Base-by-base conservation (phyloP, 352 stramenopile genomes). In the Pythium rishiriense region DNA sequence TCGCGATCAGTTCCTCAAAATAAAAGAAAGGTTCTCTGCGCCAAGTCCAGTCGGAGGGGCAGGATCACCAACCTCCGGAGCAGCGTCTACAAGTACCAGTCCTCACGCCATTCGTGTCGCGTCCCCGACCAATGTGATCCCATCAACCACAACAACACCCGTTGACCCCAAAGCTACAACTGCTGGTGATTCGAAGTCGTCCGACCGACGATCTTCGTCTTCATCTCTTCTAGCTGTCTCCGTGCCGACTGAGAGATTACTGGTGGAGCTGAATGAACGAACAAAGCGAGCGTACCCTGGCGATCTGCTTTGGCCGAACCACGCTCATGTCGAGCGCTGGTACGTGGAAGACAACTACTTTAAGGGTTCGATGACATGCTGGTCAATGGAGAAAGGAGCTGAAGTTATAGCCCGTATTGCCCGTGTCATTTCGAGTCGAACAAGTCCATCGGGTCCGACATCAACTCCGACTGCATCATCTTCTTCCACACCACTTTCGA, bases 1-100 rank as follows among this genome's bases (percentile, higher is more conserved):
- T 8, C 89, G 88, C 28, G 84, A 93, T 41, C 84, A 93, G 46
- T 93, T 93, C 28, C 77, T 91, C 39, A 85, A 83, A 62, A 89
- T 93, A 58, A 90, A 90, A 56, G 81, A 93, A 39, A 75, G 79
- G 17, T 93, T 93, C 59, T 89, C 80, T 0, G 70, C 70, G 12
- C 68, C 75, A 11, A 71, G 70, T 14, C 58, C 66, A n/a, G 64
- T 67, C n/a, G 55, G 71, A 12, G 46, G 43, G 7, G 60, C 24
- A 29, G 58, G 47, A 10, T 41, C 46, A 51, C 56, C 28, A 4
- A 50, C 51, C 17, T 55, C 66, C 9, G 8, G 52, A 11, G 14
- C 48, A 2, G 24, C 62, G 10, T 14, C 58, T 11, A 28, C 48
- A 25, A 50, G 68, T 51, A 45, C 45, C 42, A 52, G 42, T 21